Conservation (phyloP, 106 monocot genomes). For the Dioscorea alata region DNA sequence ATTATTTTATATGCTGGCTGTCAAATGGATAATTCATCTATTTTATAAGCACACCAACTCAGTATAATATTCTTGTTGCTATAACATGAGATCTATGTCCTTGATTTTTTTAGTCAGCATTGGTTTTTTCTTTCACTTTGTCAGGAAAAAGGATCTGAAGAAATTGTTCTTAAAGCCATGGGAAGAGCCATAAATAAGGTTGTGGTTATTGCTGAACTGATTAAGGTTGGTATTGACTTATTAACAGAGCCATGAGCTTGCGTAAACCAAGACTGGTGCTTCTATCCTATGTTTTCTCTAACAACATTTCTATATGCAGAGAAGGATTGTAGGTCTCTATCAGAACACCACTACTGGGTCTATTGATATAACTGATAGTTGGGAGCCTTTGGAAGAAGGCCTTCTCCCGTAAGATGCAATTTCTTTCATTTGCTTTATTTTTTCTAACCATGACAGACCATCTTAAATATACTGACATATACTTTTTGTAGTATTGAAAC, state of each 20-base stretch:
- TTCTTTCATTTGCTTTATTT: background rate
- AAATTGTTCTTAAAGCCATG: conserved; percentile 46
- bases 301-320: conserved; percentile 8
- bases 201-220: conserved; percentile 35
- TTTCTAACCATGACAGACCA: background rate
- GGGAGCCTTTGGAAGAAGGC: conserved; percentile 35
- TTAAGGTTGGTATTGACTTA: conserved; percentile 16
- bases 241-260: background rate
- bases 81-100: no score
- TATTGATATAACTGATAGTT: conserved; percentile 20
- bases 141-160: conserved; percentile 36
- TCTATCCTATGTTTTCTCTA: no score
- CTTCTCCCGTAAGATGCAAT: conserved; percentile 21
- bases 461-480: no score
- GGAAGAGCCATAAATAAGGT: conserved; percentile 50
- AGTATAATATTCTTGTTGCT: no score
- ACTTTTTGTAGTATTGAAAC: no score
- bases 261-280: no score
- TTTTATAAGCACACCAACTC: no score
- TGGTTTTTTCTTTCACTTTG: background rate
- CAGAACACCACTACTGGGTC: conserved; percentile 24
- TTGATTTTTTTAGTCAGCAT: no score
- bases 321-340: conserved; percentile 28
- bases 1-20: no score
- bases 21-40: no score